These are phyloP conservation scores for Rhinocladiella similis DNA, from an alignment of 2,329 filamentous ascomycete species.

Conservation along the genomic window DNA sequence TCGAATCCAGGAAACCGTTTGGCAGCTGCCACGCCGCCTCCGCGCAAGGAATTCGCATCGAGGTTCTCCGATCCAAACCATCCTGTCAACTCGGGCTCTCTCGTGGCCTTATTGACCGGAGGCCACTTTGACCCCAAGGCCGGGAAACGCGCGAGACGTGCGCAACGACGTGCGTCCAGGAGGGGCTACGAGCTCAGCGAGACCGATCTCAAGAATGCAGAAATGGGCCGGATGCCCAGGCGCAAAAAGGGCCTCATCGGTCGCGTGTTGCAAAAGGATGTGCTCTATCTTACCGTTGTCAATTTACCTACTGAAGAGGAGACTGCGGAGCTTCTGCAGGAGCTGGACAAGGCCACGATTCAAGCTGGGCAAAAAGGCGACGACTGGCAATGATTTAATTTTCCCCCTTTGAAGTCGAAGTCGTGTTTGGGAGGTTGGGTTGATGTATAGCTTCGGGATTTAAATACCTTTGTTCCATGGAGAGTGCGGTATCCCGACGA, in stretches of 20 bases:
- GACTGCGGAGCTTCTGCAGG: slow-evolving; percentile 20
- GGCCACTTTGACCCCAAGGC: slow-evolving; percentile 34
- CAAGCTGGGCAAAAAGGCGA: not conserved
- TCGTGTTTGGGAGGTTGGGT: too few species aligned
- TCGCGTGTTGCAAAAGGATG: slow-evolving; percentile 16
- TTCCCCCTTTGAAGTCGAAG: too few species aligned
- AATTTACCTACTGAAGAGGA: slow-evolving; percentile 24
- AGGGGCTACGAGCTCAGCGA: slow-evolving; percentile 18
- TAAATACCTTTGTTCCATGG: too few species aligned
- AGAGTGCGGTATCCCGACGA: too few species aligned
- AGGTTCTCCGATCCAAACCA: slow-evolving; percentile 55
- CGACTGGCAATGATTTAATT: not conserved
- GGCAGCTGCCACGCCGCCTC: slow-evolving; percentile 32
- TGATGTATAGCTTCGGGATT: too few species aligned
- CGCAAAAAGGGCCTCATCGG: slow-evolving; percentile 6
- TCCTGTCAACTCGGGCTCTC: slow-evolving; percentile 50
- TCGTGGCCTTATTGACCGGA: slow-evolving; percentile 50
- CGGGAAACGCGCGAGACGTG: slow-evolving; percentile 8
- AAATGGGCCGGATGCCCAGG: slow-evolving; percentile 11
- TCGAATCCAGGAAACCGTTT: slow-evolving; percentile 46
- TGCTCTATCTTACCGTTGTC: slow-evolving; percentile 24
- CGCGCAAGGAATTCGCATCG: slow-evolving; percentile 43
- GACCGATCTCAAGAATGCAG: slow-evolving; percentile 13
- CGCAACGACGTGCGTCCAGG: slow-evolving; percentile 11
- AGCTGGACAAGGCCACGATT: slow-evolving; percentile 9